These are phyloP conservation scores for Cladosporium sp. DNA, from an alignment of 2,329 filamentous ascomycete species.

Conservation along the genomic window DNA sequence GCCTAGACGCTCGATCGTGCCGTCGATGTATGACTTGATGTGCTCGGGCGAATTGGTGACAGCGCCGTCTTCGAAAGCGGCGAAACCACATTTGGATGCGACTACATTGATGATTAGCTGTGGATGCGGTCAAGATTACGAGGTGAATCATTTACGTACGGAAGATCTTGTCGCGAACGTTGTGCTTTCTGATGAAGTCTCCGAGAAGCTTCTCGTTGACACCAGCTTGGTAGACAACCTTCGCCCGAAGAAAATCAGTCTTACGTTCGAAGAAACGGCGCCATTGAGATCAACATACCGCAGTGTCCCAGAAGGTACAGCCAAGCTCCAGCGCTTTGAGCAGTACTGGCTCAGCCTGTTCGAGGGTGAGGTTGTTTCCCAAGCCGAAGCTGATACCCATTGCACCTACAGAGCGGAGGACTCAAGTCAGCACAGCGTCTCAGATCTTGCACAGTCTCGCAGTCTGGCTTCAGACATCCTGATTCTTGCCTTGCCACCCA, in stretches of 20 bases:
- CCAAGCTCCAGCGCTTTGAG: slow-evolving; percentile 47
- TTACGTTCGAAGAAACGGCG: background rate
- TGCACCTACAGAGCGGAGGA: slow-evolving; percentile 26
- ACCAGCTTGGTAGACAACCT: slow-evolving; percentile 50
- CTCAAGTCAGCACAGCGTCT: background rate
- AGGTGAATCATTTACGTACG: slow-evolving; percentile 32
- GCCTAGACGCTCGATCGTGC: slow-evolving; percentile 51
- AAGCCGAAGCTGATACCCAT: slow-evolving; percentile 52
- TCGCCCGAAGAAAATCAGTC: background rate
- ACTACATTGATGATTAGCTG: slow-evolving; percentile 34
- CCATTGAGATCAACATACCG: slow-evolving; percentile 15
- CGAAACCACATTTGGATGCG: slow-evolving; percentile 52
- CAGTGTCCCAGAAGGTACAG: slow-evolving; percentile 34
- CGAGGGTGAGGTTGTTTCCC: slow-evolving; percentile 44
- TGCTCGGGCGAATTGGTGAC: slow-evolving; percentile 50
- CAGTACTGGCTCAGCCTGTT: slow-evolving; percentile 52
- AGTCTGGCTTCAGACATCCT: background rate
- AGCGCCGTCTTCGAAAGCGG: slow-evolving; percentile 34
- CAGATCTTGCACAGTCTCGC: background rate
- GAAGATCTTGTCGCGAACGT: slow-evolving; percentile 53
- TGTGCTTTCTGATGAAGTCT: slow-evolving; percentile 52
- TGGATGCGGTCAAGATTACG: background rate
- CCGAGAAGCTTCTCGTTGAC: slow-evolving; percentile 54
- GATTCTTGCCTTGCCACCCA: background rate
- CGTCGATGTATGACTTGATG: slow-evolving; percentile 52